A percentile compares a stretch with the other conserved stretches of the same genome.
Evolutionary conservation across 75 land plant species (phyloP).

Genomic region (Larix kaempferi): DNA sequence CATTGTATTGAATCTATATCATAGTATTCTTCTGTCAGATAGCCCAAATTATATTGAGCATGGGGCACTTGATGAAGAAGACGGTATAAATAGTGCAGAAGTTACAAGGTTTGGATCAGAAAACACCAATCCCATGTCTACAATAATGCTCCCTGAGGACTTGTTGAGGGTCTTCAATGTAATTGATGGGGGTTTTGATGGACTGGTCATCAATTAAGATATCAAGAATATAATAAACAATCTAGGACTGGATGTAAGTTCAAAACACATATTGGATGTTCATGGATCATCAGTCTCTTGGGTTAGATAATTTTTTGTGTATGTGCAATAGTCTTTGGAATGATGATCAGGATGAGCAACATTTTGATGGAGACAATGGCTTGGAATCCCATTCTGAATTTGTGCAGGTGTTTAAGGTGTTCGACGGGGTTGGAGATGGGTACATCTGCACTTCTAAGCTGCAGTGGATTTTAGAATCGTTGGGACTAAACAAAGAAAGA

Average conservation of each 20-base stretch:
- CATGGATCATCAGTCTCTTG: neutral
- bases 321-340: neutral
- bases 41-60: no score
- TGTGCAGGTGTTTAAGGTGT: conserved; percentile 9
- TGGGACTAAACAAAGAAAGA: conserved; percentile 9
- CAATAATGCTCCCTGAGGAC: neutral
- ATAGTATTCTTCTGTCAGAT: no score
- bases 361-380: neutral
- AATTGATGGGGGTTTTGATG: conserved; percentile 1
- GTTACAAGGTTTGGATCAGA: neutral
- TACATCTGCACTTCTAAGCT: conserved; percentile 10
- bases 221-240: neutral
- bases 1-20: no score
- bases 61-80: no score
- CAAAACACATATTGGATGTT: neutral
- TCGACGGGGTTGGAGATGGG: conserved; percentile 8
- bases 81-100: no score
- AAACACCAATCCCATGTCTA: no score
- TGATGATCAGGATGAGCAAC: neutral
- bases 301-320: neutral
- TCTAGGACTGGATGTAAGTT: neutral
- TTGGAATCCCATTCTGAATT: neutral
- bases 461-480: conserved; percentile 6
- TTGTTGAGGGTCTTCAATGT: neutral
- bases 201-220: neutral